These are phyloP conservation scores for Trichoderma afroharzianum DNA, from an alignment of 2,329 filamentous ascomycete genomes.

Conservation along the genomic window DNA sequence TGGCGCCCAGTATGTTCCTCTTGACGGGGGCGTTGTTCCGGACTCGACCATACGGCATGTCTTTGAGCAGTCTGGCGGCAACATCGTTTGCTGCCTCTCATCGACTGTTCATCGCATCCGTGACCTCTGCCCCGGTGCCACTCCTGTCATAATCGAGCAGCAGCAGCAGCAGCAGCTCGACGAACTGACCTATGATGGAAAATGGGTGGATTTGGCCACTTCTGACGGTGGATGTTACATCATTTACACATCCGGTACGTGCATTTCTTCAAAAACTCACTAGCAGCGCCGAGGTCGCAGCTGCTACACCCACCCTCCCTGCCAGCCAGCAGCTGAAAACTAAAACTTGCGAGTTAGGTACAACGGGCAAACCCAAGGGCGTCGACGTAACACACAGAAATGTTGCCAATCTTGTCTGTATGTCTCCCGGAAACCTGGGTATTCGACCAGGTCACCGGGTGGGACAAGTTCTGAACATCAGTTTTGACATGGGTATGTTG, in stretches of 20 bases:
- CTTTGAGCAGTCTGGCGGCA: slow-evolving; percentile 43
- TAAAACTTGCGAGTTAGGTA: slow-evolving; percentile 32
- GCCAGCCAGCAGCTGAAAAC: neutral
- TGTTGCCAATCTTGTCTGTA: slow-evolving; percentile 51
- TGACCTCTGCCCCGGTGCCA: slow-evolving; percentile 25
- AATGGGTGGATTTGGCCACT: slow-evolving; percentile 32
- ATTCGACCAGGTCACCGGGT: slow-evolving; percentile 49
- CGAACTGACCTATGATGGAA: slow-evolving; percentile 5
- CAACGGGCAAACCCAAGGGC: slow-evolving; percentile 56
- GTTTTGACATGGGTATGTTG: slow-evolving; percentile 57
- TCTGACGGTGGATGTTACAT: slow-evolving; percentile 42
- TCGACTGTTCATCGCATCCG: slow-evolving; percentile 34
- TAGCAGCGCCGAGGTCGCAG: neutral
- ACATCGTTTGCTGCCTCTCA: slow-evolving; percentile 46
- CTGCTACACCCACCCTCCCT: neutral
- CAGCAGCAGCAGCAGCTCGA: slow-evolving; percentile 15
- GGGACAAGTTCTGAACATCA: slow-evolving; percentile 54
- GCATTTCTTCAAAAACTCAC: neutral
- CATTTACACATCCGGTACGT: slow-evolving; percentile 52
- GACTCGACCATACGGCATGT: slow-evolving; percentile 48
- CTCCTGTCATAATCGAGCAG: slow-evolving; percentile 32
- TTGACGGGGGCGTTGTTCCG: slow-evolving; percentile 53
- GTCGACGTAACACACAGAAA: slow-evolving; percentile 55
- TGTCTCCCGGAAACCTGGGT: slow-evolving; percentile 48
- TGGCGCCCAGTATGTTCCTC: slow-evolving; percentile 57